Conservation (phyloP, 768 basidiomycete genomes). For the Psilocybe cyanescens region DNA sequence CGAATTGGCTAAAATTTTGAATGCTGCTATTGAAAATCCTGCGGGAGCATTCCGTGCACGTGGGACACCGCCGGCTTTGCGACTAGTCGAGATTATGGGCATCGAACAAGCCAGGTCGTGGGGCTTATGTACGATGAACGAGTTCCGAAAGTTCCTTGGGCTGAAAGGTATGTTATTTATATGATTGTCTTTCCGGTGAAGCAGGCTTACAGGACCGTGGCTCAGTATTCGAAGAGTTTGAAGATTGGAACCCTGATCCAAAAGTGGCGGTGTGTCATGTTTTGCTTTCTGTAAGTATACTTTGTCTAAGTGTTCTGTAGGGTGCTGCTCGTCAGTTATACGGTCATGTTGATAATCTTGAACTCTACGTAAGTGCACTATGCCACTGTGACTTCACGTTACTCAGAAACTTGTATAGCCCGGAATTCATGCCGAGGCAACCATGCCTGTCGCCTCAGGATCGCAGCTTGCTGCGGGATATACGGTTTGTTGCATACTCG, state of each 20-base stretch:
- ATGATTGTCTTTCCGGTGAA: neutral
- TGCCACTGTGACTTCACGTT: neutral
- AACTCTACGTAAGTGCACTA: constrained; percentile 9
- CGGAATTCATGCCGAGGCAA: constrained; percentile 14
- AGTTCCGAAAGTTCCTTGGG: constrained; percentile 55
- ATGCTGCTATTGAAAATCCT: constrained; percentile 15
- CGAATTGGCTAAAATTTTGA: constrained; percentile 16
- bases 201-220: neutral
- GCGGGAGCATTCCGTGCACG: constrained; percentile 36
- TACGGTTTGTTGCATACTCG: constrained; percentile 35
- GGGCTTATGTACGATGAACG: constrained; percentile 62
- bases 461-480: constrained; percentile 46
- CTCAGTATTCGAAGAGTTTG: constrained; percentile 46
- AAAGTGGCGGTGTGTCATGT: constrained; percentile 33
- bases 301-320: neutral
- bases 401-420: constrained; percentile 1
- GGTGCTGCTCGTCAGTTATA: constrained; percentile 11
- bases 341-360: constrained; percentile 15
- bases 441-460: constrained; percentile 9
- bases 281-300: neutral
- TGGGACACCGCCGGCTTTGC: constrained; percentile 48
- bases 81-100: constrained; percentile 58
- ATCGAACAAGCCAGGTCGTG: constrained; percentile 57
- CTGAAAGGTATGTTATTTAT: constrained; percentile 37
- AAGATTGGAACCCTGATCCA: constrained; percentile 57